Evolutionary conservation across 208 protist genomes (phyloP).

Genomic region (Novymonas esmeraldas): DNA sequence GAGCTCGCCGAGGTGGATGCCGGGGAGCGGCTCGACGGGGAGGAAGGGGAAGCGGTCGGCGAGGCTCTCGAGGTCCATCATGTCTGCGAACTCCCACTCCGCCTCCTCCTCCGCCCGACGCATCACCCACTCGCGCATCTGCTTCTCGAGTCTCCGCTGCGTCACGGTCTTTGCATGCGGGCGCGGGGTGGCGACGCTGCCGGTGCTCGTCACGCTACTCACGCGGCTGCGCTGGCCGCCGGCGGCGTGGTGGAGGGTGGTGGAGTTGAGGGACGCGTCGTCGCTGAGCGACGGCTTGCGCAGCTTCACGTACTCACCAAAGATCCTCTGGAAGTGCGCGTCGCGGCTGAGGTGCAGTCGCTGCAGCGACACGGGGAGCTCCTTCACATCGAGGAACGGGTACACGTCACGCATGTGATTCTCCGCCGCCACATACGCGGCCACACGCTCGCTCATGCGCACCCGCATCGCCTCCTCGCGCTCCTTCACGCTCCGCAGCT

Average conservation of each 20-base stretch:
- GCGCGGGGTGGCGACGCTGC: slow-evolving; percentile 11
- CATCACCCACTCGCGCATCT: slow-evolving; percentile 43
- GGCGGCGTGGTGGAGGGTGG: background rate
- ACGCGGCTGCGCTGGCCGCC: slow-evolving; percentile 19
- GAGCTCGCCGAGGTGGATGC: slow-evolving; percentile 42
- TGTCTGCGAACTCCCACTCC: slow-evolving; percentile 24
- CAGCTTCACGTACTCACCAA: slow-evolving; percentile 31
- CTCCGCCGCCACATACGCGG: slow-evolving; percentile 34
- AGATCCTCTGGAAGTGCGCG: slow-evolving; percentile 30
- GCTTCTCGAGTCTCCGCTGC: slow-evolving; percentile 46
- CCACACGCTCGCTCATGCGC: slow-evolving; percentile 40
- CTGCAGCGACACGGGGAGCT: slow-evolving; percentile 42
- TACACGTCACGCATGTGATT: slow-evolving; percentile 35
- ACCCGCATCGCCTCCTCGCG: slow-evolving; percentile 59
- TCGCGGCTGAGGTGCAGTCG: slow-evolving; percentile 43
- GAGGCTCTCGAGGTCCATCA: slow-evolving; percentile 38
- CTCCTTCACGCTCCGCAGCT: slow-evolving; percentile 40
- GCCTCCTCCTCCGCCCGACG: slow-evolving; percentile 45
- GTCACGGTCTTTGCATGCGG: slow-evolving; percentile 19
- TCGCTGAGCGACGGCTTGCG: slow-evolving; percentile 19
- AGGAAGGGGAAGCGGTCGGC: slow-evolving; percentile 51
- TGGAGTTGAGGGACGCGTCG: slow-evolving; percentile 7
- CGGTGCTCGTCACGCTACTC: slow-evolving; percentile 10
- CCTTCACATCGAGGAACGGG: slow-evolving; percentile 37
- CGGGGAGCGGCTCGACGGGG: slow-evolving; percentile 45